Evolutionary conservation across 768 basidiomycete genomes (phyloP).

Genomic region (Boletus eberwhitei): DNA sequence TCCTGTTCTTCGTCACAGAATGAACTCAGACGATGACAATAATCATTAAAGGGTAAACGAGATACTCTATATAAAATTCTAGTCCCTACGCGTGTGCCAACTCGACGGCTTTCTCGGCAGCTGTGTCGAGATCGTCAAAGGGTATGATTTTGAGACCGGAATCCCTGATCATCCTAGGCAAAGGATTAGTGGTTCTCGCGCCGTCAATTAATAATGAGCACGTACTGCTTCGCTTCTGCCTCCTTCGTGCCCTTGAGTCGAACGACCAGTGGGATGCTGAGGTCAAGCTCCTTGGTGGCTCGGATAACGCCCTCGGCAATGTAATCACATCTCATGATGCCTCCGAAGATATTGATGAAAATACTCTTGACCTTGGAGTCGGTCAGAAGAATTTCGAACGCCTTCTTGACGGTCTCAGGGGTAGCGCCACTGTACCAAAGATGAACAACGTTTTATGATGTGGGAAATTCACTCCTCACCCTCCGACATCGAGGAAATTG

Average conservation of each 20-base stretch:
- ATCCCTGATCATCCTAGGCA: conserved; percentile 80
- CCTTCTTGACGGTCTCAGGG: conserved; percentile 99
- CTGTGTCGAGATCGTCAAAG: conserved; percentile 91
- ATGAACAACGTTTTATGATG: background rate
- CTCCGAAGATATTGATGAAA: conserved; percentile 98
- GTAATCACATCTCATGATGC: conserved; percentile 99
- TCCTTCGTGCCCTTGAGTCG: conserved; percentile 98
- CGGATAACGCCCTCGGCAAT: conserved; percentile 98
- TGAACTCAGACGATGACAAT: background rate
- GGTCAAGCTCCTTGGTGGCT: conserved; percentile 85
- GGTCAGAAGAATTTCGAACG: conserved; percentile 89
- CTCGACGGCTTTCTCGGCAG: conserved; percentile 76
- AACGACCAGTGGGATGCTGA: conserved; percentile 87
- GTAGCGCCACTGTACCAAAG: conserved; percentile 76
- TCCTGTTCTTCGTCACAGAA: conserved; percentile 8
- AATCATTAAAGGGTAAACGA: conserved; percentile 18
- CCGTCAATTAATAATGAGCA: conserved; percentile 9
- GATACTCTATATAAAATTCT: conserved; percentile 17
- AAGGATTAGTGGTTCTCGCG: conserved; percentile 3
- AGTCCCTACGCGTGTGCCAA: conserved; percentile 49
- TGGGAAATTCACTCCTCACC: conserved; percentile 42
- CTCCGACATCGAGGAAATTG: conserved; percentile 98
- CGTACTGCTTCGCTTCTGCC: conserved; percentile 89
- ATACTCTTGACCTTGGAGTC: conserved; percentile 96
- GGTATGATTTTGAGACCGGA: conserved; percentile 92